phyloP scores from a whole-genome alignment of 2,329 filamentous ascomycete species.

The Ilyonectria robusta region DNA sequence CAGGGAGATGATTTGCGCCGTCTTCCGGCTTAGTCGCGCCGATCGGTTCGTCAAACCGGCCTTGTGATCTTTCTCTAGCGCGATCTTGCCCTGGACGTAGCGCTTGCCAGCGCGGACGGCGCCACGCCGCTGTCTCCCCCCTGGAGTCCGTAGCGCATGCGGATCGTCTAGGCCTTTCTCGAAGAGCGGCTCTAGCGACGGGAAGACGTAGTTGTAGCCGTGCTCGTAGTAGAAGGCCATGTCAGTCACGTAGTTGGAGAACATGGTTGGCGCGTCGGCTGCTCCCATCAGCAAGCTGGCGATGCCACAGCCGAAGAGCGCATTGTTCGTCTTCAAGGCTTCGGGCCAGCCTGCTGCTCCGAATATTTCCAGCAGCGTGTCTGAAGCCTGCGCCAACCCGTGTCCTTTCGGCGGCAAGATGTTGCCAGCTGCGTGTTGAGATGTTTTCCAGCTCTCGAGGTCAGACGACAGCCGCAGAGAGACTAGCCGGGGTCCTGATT shows the following conservation, averaged over 20 bases:
- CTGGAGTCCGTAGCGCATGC: slow-evolving; percentile 37
- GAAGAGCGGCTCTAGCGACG: slow-evolving; percentile 36
- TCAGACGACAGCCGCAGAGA: slow-evolving; percentile 39
- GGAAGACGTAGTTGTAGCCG: slow-evolving; percentile 45
- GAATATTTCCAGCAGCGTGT: slow-evolving; percentile 30
- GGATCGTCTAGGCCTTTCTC: slow-evolving; percentile 37
- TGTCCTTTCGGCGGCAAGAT: slow-evolving; percentile 40
- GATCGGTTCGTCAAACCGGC: slow-evolving; percentile 33
- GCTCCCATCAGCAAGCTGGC: slow-evolving; percentile 44
- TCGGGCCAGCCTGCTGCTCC: slow-evolving; percentile 41
- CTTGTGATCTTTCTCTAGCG: slow-evolving; percentile 41
- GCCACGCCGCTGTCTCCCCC: slow-evolving; percentile 39
- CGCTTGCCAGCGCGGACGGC: slow-evolving; percentile 40
- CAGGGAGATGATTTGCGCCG: slow-evolving; percentile 42
- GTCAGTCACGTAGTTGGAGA: slow-evolving; percentile 44
- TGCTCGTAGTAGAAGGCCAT: slow-evolving; percentile 45
- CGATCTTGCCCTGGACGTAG: slow-evolving; percentile 43
- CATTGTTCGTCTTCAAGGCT: slow-evolving; percentile 42
- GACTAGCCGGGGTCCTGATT: slow-evolving; percentile 29
- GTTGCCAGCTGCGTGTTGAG: slow-evolving; percentile 39
- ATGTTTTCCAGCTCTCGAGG: slow-evolving; percentile 39
- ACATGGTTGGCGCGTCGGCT: slow-evolving; percentile 40
- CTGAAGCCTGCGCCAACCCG: slow-evolving; percentile 36
- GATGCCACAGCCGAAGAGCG: slow-evolving; percentile 42
- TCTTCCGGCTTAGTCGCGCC: slow-evolving; percentile 34